phyloP scores from a whole-genome alignment of 306 rosid genomes.

The Vigna trinervia region DNA sequence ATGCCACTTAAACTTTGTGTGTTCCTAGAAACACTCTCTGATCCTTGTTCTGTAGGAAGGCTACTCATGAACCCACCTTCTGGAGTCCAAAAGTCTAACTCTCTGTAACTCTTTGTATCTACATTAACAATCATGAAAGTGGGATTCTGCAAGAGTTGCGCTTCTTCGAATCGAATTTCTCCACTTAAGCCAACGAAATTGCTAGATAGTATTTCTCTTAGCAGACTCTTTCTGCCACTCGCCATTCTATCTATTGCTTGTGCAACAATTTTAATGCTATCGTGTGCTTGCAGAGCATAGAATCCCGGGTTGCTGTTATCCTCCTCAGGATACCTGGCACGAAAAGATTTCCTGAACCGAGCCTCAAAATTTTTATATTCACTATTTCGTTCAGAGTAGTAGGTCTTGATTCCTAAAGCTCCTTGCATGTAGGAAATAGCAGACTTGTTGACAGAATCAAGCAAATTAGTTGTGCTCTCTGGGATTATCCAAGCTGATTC shows the following conservation, averaged over 20 bases:
- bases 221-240: conserved; percentile 1
- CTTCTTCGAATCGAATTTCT: conserved; percentile 53
- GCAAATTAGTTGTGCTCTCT: conserved; percentile 59
- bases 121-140: conserved; percentile 63
- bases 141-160: conserved; percentile 48
- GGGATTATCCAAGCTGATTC: conserved; percentile 75
- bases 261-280: conserved; percentile 56
- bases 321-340: conserved; percentile 48
- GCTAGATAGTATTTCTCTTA: conserved; percentile 45
- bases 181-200: conserved; percentile 67
- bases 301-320: conserved; percentile 58
- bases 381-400: conserved; percentile 47
- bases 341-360: conserved; percentile 51
- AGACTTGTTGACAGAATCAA: conserved; percentile 55
- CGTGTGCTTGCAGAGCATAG: conserved; percentile 69
- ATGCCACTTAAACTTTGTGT: conserved; percentile 39
- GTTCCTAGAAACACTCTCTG: conserved; percentile 25
- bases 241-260: conserved; percentile 52
- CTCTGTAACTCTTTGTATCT: conserved; percentile 48
- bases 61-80: conserved; percentile 45
- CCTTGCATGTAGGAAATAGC: conserved; percentile 65
- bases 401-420: conserved; percentile 67
- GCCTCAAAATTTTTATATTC: conserved; percentile 51
- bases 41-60: conserved; percentile 29
- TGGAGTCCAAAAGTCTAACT: conserved; percentile 65